Evolutionary conservation across 2,329 filamentous ascomycete genomes (phyloP), one percentile per base, ranked within the genome.

Genomic region (Alternaria sp.): DNA sequence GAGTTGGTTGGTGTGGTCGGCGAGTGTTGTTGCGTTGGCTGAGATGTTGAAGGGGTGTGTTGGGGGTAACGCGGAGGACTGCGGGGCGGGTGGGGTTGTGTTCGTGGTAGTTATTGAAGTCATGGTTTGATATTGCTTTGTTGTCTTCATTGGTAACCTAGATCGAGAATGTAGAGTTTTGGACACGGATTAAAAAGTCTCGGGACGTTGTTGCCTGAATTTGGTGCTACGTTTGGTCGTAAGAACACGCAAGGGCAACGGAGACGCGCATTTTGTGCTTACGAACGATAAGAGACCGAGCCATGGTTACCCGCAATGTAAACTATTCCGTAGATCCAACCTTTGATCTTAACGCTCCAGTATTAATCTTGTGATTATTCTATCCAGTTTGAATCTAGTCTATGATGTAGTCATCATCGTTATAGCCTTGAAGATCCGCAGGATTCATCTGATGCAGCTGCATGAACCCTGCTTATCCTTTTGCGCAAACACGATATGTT

Each of bases 81-180:
- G 72, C 52, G 73, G 69, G 59, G 69, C 64, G 30, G 70, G 66
- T 43, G 65, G 63, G 57, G 54, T 57, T 63, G 63, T 38, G 64
- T 60, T 52, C 68, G 66, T 41, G 34, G 57, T 46, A 24, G 61
- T 36, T 26, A 55, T 49, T 30, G 61, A 57, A 24, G 77, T 73
- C 71, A 76, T 78, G 42, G 71, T 74, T 64, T 80, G 78, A 62
- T 79, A 78, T 68, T 79, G 76, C 41, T 64, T 70, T 32, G 74
- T 73, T 34, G 64, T 72, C 38, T 65, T 67, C 57, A 63, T 65
- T 41, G 39, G 18, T 54, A 42, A 26, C 36, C n/a, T 9, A n/a
- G 7, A 5, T n/a, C 9, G 16, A 4, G 8, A 18, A 5, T n/a
- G 4, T 48, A 11, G 14, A 7, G 20, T n/a, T 7, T n/a, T 22